phyloP scores from a whole-genome alignment of 768 basidiomycete genomes.

The Mycena vulgaris region DNA sequence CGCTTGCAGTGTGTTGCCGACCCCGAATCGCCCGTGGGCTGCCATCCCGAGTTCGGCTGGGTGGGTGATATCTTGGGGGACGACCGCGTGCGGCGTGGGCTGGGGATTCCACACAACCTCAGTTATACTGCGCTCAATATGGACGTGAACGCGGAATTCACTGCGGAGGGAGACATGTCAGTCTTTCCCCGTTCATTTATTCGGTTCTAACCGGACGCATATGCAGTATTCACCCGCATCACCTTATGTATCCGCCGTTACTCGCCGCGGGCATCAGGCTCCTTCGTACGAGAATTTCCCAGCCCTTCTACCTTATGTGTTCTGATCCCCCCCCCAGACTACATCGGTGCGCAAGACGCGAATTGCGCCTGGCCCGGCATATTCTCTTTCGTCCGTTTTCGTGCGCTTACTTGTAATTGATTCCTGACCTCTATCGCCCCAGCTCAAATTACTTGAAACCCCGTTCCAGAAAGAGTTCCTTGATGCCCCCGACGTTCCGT shows the following conservation, averaged over 20 bases:
- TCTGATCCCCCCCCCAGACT: slow-evolving; percentile 35
- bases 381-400: slow-evolving; percentile 35
- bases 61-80: slow-evolving; percentile 37
- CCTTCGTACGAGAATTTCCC: slow-evolving; percentile 37
- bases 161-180: slow-evolving; percentile 40
- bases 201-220: no score
- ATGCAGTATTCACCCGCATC: slow-evolving; percentile 20
- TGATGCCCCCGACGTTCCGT: no score
- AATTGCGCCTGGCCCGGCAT: slow-evolving; percentile 47
- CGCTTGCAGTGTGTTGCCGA: neutral
- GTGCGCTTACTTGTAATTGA: neutral
- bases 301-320: neutral
- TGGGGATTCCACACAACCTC: slow-evolving; percentile 36
- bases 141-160: slow-evolving; percentile 35
- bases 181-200: neutral
- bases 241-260: slow-evolving; percentile 42
- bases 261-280: slow-evolving; percentile 44
- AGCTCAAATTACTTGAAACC: no score
- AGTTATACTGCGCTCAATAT: slow-evolving; percentile 37
- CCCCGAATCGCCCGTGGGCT: neutral
- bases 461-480: no score
- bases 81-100: slow-evolving; percentile 9
- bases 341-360: slow-evolving; percentile 45
- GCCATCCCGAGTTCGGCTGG: slow-evolving; percentile 41
- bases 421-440: no score